Conservation (phyloP, 768 basidiomycete species). For the Mycena alexandri region DNA sequence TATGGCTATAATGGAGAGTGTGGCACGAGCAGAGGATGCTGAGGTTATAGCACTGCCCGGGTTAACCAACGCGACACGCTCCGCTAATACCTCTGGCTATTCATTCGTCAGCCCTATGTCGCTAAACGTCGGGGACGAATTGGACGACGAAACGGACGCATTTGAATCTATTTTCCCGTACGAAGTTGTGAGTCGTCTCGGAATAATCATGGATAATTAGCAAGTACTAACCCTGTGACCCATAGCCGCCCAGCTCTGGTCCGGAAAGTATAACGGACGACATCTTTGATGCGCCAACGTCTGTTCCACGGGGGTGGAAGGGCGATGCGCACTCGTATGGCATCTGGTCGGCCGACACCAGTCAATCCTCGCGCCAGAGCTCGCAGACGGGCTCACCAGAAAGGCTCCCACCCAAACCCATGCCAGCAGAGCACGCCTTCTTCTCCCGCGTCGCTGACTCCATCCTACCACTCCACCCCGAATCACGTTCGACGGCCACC, state of each 20-base stretch:
- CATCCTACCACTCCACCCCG: neutral
- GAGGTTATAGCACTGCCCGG: conserved; percentile 9
- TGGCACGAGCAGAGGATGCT: conserved; percentile 40
- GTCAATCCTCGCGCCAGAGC: conserved; percentile 43
- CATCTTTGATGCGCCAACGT: conserved; percentile 27
- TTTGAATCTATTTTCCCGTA: conserved; percentile 42
- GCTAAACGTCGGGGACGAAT: conserved; percentile 48
- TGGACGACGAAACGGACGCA: conserved; percentile 50
- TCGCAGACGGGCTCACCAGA: conserved; percentile 45
- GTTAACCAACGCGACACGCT: conserved; percentile 18
- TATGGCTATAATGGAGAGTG: conserved; percentile 28
- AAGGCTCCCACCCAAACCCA: conserved; percentile 43
- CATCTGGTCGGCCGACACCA: conserved; percentile 40
- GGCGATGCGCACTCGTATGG: conserved; percentile 34
- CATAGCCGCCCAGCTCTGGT: conserved; percentile 22
- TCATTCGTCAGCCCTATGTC: conserved; percentile 59
- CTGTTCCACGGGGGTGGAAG: conserved; percentile 31
- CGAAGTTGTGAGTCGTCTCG: conserved; percentile 34
- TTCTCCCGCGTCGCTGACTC: conserved; percentile 20
- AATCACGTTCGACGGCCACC: neutral
- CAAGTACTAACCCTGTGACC: neutral
- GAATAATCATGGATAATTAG: neutral
- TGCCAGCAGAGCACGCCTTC: conserved; percentile 16
- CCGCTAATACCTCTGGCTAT: conserved; percentile 55
- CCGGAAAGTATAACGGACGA: conserved; percentile 33